phyloP scores from a whole-genome alignment of 1,139 yeast genomes.

The Starmera stellimalicola region DNA sequence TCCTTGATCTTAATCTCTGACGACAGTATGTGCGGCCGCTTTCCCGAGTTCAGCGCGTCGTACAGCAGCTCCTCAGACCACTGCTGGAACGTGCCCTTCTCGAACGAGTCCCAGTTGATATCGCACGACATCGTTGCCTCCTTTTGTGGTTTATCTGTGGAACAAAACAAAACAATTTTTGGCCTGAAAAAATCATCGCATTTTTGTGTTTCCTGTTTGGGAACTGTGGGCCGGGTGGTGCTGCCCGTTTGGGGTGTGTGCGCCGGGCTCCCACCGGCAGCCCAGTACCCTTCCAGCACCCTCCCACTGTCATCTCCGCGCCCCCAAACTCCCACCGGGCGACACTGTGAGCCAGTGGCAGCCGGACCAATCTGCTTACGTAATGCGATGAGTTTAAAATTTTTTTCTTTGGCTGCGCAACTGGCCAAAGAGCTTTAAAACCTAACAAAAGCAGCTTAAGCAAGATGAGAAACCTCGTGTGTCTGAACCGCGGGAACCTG shows the following conservation, averaged over 20 bases:
- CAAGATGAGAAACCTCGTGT: constrained; percentile 47
- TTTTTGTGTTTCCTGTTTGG: no score
- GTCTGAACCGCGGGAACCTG: constrained; percentile 47
- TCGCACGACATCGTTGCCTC: constrained; percentile 56
- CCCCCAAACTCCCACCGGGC: no score
- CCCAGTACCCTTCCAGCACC: no score
- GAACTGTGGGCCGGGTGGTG: no score
- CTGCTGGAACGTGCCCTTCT: constrained; percentile 53
- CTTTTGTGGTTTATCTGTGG: neutral
- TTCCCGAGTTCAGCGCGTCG: constrained; percentile 71
- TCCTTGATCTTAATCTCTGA: constrained; percentile 67
- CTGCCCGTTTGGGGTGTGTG: no score
- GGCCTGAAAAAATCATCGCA: no score
- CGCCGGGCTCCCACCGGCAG: no score
- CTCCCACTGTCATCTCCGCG: no score
- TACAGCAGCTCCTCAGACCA: constrained; percentile 66
- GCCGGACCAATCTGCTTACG: no score
- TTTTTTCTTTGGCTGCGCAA: neutral
- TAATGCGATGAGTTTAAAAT: no score
- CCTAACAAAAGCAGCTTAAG: neutral
- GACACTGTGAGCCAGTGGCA: no score
- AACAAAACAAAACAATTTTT: no score
- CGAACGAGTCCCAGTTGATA: constrained; percentile 73
- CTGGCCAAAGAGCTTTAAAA: neutral
- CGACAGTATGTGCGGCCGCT: constrained; percentile 66